Evolutionary conservation across 2,329 filamentous ascomycete species (phyloP).

Genomic region (Periglandula ipomoeae): DNA sequence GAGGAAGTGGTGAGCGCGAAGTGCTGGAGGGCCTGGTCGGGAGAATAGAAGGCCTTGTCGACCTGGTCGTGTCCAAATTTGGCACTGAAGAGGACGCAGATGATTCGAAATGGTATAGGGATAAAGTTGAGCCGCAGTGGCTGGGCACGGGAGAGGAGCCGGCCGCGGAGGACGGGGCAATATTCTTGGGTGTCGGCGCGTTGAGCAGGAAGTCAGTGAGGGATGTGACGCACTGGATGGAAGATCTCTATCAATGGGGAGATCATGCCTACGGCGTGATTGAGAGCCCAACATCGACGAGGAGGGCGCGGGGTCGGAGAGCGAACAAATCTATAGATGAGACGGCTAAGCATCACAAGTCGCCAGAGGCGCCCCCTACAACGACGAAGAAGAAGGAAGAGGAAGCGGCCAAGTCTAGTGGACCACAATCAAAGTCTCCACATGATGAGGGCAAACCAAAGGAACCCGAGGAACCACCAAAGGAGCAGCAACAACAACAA

Average conservation of each 20-base stretch:
- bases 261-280: constrained; percentile 76
- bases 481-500: background rate
- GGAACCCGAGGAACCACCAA: background rate
- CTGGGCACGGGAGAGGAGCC: constrained; percentile 62
- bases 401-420: background rate
- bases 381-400: background rate
- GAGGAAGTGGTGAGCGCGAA: constrained; percentile 86
- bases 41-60: constrained; percentile 74
- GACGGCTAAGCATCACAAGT: background rate
- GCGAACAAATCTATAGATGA: constrained; percentile 9
- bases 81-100: constrained; percentile 38
- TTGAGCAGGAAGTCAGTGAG: constrained; percentile 63
- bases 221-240: constrained; percentile 76
- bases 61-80: constrained; percentile 81
- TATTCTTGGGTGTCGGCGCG: constrained; percentile 74
- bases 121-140: constrained; percentile 42
- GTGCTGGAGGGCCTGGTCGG: constrained; percentile 82
- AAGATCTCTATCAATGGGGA: constrained; percentile 77
- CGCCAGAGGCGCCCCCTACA: background rate
- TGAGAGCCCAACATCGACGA: constrained; percentile 63
- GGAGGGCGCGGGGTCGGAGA: constrained; percentile 37
- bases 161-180: constrained; percentile 66
- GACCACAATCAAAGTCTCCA: background rate
- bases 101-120: constrained; percentile 13
- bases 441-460: background rate